Evolutionary conservation across 2,329 filamentous ascomycete species (phyloP), one percentile per base, ranked within the genome.

Genomic region (Neocatenulostroma microsporum): DNA sequence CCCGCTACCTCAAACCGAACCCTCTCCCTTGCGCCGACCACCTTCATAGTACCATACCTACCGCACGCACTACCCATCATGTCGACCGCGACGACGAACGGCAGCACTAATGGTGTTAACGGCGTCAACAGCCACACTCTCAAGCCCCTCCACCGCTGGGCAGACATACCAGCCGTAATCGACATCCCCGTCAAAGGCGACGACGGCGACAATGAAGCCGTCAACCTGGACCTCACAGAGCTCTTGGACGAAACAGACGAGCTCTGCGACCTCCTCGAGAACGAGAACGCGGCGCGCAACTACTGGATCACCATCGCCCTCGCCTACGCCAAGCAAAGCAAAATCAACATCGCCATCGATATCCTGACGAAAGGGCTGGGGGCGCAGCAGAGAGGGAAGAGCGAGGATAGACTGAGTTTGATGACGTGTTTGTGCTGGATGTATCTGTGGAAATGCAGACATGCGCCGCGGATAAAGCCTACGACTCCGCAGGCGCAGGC

Each of bases 231-330:
- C 57, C 77, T 96, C 36, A 82, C 88, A 57, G 85, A 89, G 47
- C 78, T 95, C 25, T 77, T 88, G 42, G 91, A 96, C 60, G 91
- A 58, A 33, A 96, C 57, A 86, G 14, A 94, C 84, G 91, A 98
- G 67, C 74, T 98, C 4, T 98, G 91, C 62, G 91, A 85, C 20
- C 74, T 98, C 34, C 78, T 98, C 46, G 89, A 98, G 66, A 94
- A 91, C 56, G 93, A 98, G 62, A 80, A 82, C 55, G 88, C 87
- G 12, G 82, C 85, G 24, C 87, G 89, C 54, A 85, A 81, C 35
- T 93, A 93, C 51, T 98, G 93, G 93, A 89, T 98, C 72, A 89
- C 86, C n/a, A 91, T 96, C 48, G 84, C 93, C 27, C 73, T 96
- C 41, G 89, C 89, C 31, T 98, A 98, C 57, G 89, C 91, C 26